A percentile compares a stretch with the other conserved stretches of the same genome.
Conservation (phyloP, 257 asterid species). For the Nyctanthes arbortristis region DNA sequence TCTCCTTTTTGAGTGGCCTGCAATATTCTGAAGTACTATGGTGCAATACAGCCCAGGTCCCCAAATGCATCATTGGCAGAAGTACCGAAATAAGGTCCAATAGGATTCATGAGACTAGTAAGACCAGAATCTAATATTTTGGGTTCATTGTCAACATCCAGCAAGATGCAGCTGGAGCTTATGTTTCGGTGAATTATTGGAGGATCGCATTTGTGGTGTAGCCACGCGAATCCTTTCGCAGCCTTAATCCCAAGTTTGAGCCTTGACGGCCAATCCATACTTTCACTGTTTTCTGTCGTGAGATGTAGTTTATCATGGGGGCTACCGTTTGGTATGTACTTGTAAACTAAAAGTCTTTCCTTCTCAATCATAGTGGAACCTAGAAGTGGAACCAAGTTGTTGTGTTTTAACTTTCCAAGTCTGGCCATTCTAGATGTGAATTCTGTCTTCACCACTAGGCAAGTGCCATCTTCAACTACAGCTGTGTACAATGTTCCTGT, state of each 20-base stretch:
- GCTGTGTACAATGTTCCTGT: conserved; percentile 65
- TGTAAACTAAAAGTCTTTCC: conserved; percentile 56
- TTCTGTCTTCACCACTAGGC: conserved; percentile 50
- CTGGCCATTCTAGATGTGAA: conserved; percentile 48
- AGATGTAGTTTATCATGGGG: conserved; percentile 41
- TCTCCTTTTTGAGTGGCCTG: conserved; percentile 92
- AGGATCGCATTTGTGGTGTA: conserved; percentile 65
- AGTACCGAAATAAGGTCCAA: conserved; percentile 72
- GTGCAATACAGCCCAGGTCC: conserved; percentile 77
- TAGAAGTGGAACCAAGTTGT: conserved; percentile 56
- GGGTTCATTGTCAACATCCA: conserved; percentile 51
- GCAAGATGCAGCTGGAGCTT: conserved; percentile 54
- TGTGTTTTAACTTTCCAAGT: conserved; percentile 47
- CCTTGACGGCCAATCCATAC: conserved; percentile 51
- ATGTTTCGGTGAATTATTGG: conserved; percentile 57
- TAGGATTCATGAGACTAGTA: conserved; percentile 78
- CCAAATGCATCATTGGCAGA: conserved; percentile 81
- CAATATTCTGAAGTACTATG: conserved; percentile 64
- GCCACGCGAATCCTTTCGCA: conserved; percentile 68
- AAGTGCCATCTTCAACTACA: conserved; percentile 46
- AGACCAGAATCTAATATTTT: conserved; percentile 75
- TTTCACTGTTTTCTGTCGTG: conserved; percentile 20
- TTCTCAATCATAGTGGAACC: conserved; percentile 53
- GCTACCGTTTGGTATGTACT: conserved; percentile 55
- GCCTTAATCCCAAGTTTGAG: conserved; percentile 47